Percentiles rank a stretch among this genome's conserved stretches.
phyloP scores from a whole-genome alignment of 148 eudicot genomes.

The Rhododendron simsii region DNA sequence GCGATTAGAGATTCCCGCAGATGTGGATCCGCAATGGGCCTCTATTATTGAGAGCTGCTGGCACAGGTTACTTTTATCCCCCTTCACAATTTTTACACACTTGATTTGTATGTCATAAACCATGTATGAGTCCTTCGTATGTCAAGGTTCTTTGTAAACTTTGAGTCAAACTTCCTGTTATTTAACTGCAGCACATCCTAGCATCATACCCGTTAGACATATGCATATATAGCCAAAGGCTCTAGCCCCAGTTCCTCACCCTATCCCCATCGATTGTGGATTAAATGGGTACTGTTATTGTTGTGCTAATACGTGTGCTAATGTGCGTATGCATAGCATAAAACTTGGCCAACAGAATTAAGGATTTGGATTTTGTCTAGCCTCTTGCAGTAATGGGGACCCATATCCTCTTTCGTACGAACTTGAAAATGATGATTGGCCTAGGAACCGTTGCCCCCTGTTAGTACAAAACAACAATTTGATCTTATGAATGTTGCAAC shows the following conservation, averaged over 20 bases:
- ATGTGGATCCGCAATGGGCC: constrained; percentile 72
- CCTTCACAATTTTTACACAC: not conserved
- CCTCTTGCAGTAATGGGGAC: not conserved
- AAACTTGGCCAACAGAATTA: not conserved
- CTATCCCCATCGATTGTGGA: not conserved
- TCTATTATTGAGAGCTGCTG: constrained; percentile 82
- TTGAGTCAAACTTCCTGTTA: not conserved
- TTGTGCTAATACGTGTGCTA: not conserved
- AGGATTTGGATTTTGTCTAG: constrained; percentile 1
- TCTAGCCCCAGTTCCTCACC: not conserved
- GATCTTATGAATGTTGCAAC: not conserved
- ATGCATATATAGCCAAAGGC: not conserved
- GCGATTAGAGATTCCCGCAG: constrained; percentile 73
- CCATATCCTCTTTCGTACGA: not conserved
- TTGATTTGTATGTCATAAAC: not conserved
- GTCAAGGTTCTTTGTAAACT: not conserved
- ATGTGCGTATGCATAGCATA: not conserved
- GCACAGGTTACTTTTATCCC: constrained; percentile 40
- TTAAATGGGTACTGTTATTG: not conserved
- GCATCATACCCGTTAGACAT: not conserved
- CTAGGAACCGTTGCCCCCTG: not conserved
- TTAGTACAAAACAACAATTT: not conserved
- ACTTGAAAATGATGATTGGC: not conserved
- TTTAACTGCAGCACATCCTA: not conserved
- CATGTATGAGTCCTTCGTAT: not conserved